Conservation (phyloP, 495 filamentous ascomycete species). For the Annulohypoxylon stygium region DNA sequence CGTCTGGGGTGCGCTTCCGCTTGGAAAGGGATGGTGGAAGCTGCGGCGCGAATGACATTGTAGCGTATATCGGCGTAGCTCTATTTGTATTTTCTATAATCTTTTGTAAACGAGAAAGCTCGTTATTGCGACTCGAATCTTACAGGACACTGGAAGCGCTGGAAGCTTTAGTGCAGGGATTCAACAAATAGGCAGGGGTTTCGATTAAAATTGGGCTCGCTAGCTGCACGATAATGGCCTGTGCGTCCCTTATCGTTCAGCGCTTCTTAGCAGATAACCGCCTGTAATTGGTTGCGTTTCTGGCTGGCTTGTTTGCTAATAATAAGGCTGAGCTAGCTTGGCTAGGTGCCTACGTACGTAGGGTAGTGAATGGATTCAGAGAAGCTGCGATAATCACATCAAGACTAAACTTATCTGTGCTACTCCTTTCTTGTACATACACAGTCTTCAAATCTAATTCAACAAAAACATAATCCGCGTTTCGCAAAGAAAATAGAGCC, state of each 20-base stretch:
- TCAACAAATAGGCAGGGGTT: conserved; percentile 14
- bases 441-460: neutral
- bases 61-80: conserved; percentile 3
- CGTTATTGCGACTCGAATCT: neutral
- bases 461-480: conserved; percentile 7
- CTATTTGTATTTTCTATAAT: neutral
- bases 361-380: conserved; percentile 34
- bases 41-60: conserved; percentile 64
- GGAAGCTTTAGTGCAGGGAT: conserved; percentile 13
- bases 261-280: conserved; percentile 1
- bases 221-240: conserved; percentile 25
- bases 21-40: conserved; percentile 66
- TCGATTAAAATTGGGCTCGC: conserved; percentile 5
- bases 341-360: conserved; percentile 27
- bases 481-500: neutral
- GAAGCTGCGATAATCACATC: conserved; percentile 32
- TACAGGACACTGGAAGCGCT: neutral
- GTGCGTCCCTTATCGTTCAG: conserved; percentile 30
- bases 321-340: conserved; percentile 43
- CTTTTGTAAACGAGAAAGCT: neutral
- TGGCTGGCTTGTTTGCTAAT: conserved; percentile 26
- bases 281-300: conserved; percentile 27
- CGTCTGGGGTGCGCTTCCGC: conserved; percentile 64
- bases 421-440: conserved; percentile 11
- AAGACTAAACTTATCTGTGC: conserved; percentile 18